Evolutionary conservation across 345 rosid genomes (phyloP), one percentile per base, ranked within the genome.

Genomic region (Populus alba): DNA sequence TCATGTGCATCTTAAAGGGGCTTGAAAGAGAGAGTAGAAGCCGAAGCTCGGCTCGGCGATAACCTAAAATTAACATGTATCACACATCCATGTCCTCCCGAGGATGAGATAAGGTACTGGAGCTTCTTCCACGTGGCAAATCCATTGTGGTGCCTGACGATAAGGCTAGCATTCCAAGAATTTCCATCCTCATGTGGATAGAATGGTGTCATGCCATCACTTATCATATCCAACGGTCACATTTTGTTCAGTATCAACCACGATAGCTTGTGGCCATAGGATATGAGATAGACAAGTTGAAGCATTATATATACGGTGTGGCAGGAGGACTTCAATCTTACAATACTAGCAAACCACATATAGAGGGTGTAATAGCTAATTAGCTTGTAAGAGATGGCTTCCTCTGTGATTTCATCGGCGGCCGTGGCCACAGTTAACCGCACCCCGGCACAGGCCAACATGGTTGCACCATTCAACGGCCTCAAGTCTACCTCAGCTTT

Each of bases 391-490:
- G 68, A 62, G 62, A 90, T 90, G 93, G 91, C 91, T 68, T 83
- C 93, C 81, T 81, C 89, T 29, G 75, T 88, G 86, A 80, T 86
- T 41, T 88, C 93, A 39, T 87, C 91, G 41, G 85, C 87, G 29
- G 77, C 88, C 43, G 84, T 87, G 35, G 85, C 85, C 77, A 77
- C 90, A 33, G 83, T 78, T 1, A 73, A 10, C 86, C 82, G 89
- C 75, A 82, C 86, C 82, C 86, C 82, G 39, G 87, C 89, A 62
- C 88, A 86, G 23, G 63, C 63, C 63, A 59, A 3, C 63, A 59
- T 23, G 88, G 89, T 83, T 23, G 89, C 87, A 1, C 91, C 89
- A 13, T 88, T 88, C 89, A 86, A 72, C 22, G 86, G 89, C 73
- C 84, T 86, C 53, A 88, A 84, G 81, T 86, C 88, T 27, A 43